Base-by-base conservation (phyloP, 2,329 filamentous ascomycete species). In the Decorospora gaudefroyi region DNA sequence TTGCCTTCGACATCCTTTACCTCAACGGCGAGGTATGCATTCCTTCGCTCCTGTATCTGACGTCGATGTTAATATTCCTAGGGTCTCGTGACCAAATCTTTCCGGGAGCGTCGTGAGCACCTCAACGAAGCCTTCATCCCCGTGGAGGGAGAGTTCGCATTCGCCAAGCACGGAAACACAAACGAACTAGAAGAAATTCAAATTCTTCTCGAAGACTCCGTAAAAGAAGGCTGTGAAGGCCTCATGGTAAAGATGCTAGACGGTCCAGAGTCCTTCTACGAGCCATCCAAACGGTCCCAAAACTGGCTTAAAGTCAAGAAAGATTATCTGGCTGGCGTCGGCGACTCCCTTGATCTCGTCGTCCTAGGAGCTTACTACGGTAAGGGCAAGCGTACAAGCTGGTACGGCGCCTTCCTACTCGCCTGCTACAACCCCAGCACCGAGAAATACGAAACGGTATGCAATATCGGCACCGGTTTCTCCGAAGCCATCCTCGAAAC, bases 301-400 rank as follows among this genome's bases (percentile, higher is more conserved):
- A 99, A 99, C 67, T 99, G 93, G 93, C 86, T 99, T 55, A 99
- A 99, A 79, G 74, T 97, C 72, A 99, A 99, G 72, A 99, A 99
- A 67, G 93, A 99, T 67, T 99, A 99, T 69, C 88, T 99, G 42
- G 80, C 88, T 4, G 92, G 92, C 38, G 85, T 96, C 2, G 93
- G 93, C 37, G 93, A 99, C 72, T 96, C 91, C 2, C 86, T 99
- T 15, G 93, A 99, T 64, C 85, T 99, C 2, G 93, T 99, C 22
- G 93, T 99, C 1, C 76, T 99, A 0, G 93, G 93, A 18, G 93
- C 92, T 10, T 99, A 99, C 76, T 83, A 88, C 70, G 93, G 93
- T 63, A 91, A 87, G 67, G 93, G 93, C 59, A 99, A 97, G 75
- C 90, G 93, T 47, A 96, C 93, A 0, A 92, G 87, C 0, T 90